A percentile compares a stretch with the other conserved stretches of the same genome.
Evolutionary conservation across 2,329 filamentous ascomycete genomes (phyloP).

Genomic region (Penicillium oxalicum): DNA sequence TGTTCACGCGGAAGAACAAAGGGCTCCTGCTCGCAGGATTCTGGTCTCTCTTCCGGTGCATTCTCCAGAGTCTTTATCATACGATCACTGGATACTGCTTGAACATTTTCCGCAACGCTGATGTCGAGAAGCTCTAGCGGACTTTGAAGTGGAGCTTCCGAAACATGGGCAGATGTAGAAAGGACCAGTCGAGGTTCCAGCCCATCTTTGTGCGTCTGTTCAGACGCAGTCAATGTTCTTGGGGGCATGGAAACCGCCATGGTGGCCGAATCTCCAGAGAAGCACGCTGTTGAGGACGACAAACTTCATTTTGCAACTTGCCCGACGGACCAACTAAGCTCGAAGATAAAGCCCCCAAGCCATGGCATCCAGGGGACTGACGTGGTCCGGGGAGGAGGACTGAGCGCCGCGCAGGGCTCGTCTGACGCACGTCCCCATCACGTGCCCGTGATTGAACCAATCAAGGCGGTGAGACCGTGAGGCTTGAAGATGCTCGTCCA

Average conservation of each 20-base stretch:
- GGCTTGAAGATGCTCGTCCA: too few species aligned
- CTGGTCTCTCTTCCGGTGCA: conserved; percentile 9
- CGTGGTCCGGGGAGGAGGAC: too few species aligned
- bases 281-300: background rate
- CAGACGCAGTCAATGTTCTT: conserved; percentile 2
- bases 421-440: too few species aligned
- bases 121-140: background rate
- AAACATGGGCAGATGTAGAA: background rate
- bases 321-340: background rate
- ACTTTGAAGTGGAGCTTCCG: background rate
- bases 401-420: too few species aligned
- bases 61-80: background rate
- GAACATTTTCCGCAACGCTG: background rate
- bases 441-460: too few species aligned
- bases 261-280: conserved; percentile 1
- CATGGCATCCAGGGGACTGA: too few species aligned
- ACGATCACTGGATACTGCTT: background rate
- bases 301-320: conserved; percentile 2
- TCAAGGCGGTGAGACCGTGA: too few species aligned
- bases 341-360: background rate
- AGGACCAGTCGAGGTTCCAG: background rate
- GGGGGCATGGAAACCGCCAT: conserved; percentile 14
- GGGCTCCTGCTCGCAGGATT: conserved; percentile 3
- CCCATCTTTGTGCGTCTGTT: conserved; percentile 1
- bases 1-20: conserved; percentile 16